These are phyloP conservation scores for Fusarium sp. DNA, from an alignment of 2,329 filamentous ascomycete genomes.

Conservation along the genomic window DNA sequence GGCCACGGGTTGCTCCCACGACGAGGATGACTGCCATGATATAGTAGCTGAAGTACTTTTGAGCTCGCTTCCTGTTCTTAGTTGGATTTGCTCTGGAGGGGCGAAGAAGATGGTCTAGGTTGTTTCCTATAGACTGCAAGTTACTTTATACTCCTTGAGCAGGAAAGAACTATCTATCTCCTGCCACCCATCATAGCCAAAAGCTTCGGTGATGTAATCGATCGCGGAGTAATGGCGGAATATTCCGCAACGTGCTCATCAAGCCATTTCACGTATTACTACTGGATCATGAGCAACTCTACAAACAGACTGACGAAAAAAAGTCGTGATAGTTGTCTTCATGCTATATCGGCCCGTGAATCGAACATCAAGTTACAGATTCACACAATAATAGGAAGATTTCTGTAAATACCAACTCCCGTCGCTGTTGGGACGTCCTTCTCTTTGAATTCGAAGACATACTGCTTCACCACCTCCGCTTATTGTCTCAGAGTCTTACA, in stretches of 20 bases:
- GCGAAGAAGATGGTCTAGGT: background rate
- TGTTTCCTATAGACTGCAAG: background rate
- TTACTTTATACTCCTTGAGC: background rate
- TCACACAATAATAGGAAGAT: background rate
- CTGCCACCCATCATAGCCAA: background rate
- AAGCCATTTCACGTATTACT: conserved; percentile 13
- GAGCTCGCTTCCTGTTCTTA: background rate
- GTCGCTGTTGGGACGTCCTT: background rate
- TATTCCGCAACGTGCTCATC: conserved; percentile 6
- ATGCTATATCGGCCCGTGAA: background rate
- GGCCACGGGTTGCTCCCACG: conserved; percentile 75
- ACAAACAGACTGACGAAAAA: background rate
- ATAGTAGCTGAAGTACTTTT: background rate
- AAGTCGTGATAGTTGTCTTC: background rate
- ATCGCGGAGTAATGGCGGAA: conserved; percentile 25
- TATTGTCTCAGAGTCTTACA: background rate
- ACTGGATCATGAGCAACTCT: background rate
- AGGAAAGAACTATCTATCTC: conserved; percentile 1
- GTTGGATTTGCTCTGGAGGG: background rate
- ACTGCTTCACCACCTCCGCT: background rate
- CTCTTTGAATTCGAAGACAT: background rate
- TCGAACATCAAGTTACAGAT: too few relatives aligned
- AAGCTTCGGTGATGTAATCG: conserved; percentile 41
- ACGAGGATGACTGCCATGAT: conserved; percentile 67
- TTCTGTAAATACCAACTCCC: background rate